Conservation (phyloP, 805 yeast genomes). For the Kuraishia cidri region DNA sequence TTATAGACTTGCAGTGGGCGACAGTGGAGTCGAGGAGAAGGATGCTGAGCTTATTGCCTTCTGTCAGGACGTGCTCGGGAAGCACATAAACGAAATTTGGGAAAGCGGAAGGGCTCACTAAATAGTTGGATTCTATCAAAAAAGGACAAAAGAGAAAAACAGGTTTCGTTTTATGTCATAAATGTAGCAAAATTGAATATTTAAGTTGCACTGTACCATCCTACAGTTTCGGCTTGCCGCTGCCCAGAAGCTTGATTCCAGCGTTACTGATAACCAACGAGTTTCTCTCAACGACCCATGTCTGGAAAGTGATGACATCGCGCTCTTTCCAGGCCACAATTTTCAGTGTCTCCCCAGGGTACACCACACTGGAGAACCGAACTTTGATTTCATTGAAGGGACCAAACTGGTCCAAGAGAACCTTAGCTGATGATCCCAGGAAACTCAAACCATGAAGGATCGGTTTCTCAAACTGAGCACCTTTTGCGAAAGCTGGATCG, state of each 20-base stretch:
- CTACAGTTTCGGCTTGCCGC: constrained; percentile 13
- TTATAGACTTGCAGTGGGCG: constrained; percentile 31
- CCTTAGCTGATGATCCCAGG: constrained; percentile 75
- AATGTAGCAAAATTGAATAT: neutral
- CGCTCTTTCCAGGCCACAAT: constrained; percentile 82
- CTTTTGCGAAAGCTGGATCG: constrained; percentile 84
- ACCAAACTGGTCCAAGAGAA: constrained; percentile 74
- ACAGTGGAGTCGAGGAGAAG: constrained; percentile 19
- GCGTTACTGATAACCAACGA: constrained; percentile 79
- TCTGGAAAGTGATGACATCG: constrained; percentile 66
- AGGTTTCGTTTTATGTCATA: neutral
- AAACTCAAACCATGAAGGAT: constrained; percentile 90
- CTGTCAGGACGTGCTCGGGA: constrained; percentile 37
- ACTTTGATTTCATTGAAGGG: constrained; percentile 77
- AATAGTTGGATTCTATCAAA: neutral
- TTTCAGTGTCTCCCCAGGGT: constrained; percentile 86
- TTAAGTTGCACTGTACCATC: neutral
- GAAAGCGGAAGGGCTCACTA: constrained; percentile 20
- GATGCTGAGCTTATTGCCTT: constrained; percentile 36
- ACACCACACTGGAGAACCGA: constrained; percentile 85
- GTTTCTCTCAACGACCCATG: constrained; percentile 71
- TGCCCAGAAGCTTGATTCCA: constrained; percentile 51
- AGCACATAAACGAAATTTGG: constrained; percentile 63
- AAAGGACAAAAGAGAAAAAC: neutral
- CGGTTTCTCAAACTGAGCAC: constrained; percentile 79